Conservation (phyloP, 1,284 basidiomycete species). For the Xerocomus amazonicus region DNA sequence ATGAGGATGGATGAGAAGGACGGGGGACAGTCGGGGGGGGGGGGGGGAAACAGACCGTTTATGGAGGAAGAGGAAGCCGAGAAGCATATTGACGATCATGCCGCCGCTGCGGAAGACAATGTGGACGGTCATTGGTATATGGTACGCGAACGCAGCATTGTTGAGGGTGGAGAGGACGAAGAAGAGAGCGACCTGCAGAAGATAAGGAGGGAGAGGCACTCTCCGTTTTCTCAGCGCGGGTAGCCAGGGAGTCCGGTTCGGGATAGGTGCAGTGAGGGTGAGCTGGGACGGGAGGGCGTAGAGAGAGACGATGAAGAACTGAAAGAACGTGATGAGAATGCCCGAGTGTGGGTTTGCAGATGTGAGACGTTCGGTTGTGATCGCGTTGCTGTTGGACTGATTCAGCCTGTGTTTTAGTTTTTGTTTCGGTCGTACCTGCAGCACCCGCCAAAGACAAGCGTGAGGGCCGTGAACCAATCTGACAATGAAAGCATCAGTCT, state of each 20-base stretch:
- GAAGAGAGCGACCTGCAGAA: conserved; percentile 82
- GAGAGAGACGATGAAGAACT: conserved; percentile 75
- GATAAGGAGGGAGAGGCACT: conserved; percentile 75
- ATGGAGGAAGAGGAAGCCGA: conserved; percentile 63
- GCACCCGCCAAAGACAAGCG: conserved; percentile 77
- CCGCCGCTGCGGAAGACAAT: conserved; percentile 94
- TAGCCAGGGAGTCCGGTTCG: conserved; percentile 23
- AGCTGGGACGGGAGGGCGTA: conserved; percentile 63
- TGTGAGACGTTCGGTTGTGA: conserved; percentile 67
- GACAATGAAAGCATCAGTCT: conserved; percentile 24
- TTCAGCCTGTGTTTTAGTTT: background rate
- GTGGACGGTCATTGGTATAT: conserved; percentile 89
- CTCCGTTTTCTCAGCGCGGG: conserved; percentile 56
- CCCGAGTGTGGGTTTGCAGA: conserved; percentile 62
- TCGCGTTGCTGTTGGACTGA: conserved; percentile 49
- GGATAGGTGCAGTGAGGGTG: conserved; percentile 2
- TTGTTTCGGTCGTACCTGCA: conserved; percentile 49
- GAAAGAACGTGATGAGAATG: conserved; percentile 80
- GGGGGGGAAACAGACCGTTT: conserved; percentile 31
- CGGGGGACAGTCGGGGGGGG: background rate
- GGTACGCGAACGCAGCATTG: conserved; percentile 85
- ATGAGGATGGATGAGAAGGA: background rate
- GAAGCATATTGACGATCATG: conserved; percentile 74
- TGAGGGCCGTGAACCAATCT: conserved; percentile 53
- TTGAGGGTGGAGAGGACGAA: conserved; percentile 82